phyloP scores from a whole-genome alignment of 495 filamentous ascomycete species.

The Friedmanniomyces endolithicus region DNA sequence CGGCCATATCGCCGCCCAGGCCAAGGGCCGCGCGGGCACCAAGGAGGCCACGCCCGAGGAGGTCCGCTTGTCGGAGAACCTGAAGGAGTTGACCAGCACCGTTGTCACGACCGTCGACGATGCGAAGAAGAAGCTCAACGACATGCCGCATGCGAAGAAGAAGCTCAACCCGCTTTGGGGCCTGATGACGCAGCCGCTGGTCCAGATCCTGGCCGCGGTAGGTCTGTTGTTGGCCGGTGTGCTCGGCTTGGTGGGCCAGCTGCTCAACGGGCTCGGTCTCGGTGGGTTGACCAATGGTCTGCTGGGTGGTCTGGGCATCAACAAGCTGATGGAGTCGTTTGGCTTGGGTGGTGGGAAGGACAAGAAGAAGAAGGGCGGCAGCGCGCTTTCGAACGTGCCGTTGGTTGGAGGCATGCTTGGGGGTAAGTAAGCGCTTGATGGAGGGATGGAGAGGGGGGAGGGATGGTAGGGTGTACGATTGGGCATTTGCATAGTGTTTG shows the following conservation, averaged over 20 bases:
- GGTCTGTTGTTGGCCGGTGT: conserved; percentile 76
- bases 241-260: conserved; percentile 63
- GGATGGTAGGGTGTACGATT: conserved; percentile 1
- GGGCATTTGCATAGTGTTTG: background rate
- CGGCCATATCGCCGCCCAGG: conserved; percentile 70
- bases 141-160: conserved; percentile 92
- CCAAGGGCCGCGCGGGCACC: conserved; percentile 69
- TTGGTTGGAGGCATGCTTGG: conserved; percentile 32
- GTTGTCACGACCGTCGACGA: conserved; percentile 70
- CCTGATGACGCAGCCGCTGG: conserved; percentile 68
- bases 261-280: conserved; percentile 74
- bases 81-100: conserved; percentile 59
- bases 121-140: conserved; percentile 71
- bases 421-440: conserved; percentile 6
- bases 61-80: conserved; percentile 65
- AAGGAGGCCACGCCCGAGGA: conserved; percentile 78
- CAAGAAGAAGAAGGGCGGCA: conserved; percentile 32
- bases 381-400: conserved; percentile 19
- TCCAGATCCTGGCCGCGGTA: conserved; percentile 88
- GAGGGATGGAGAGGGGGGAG: background rate
- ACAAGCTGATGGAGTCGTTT: conserved; percentile 61
- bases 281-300: conserved; percentile 68
- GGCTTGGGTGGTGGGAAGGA: conserved; percentile 51
- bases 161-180: conserved; percentile 80
- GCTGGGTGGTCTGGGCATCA: conserved; percentile 66